Evolutionary conservation across 2,329 filamentous ascomycete genomes (phyloP), one percentile per base, ranked within the genome.

Genomic region (Sporothrix euskadiensis): DNA sequence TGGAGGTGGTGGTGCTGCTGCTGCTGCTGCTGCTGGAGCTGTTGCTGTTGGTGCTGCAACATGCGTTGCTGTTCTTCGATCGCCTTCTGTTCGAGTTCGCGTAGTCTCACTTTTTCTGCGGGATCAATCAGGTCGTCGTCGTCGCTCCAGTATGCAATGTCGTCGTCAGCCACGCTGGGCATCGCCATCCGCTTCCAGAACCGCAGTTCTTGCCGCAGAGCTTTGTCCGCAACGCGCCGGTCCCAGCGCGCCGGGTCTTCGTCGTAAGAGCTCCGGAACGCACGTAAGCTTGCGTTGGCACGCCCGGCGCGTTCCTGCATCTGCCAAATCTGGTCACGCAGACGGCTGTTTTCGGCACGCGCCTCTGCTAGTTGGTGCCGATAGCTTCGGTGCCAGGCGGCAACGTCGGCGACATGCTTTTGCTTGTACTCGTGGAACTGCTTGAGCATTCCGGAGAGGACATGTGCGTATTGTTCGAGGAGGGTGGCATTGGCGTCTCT

Each of bases 181-280:
- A 91, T 72, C 16, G 89, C 89, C 83, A 90, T 85, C 57, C 89
- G 83, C 81, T 91, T 91, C 89, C 89, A 91, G 80, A 89, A 90
- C 1, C 89, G 83, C 71, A 90, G 78, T 80, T 91, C 88, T 79
- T 90, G 88, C 4, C 87, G 84, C 59, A 83, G 80, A 6, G 87
- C 85, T 69, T 83, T 84, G 66, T 85, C 84, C 54, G 88, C 83
- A 3, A 89, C 85, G 4, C 84, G 83, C 41, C 84, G 82, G 73
- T 88, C 84, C 83, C 88, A 87, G 26, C 86, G 83, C 52, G 82
- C 81, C 75, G 85, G 83, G 74, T 90, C 84, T 76, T 89, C 88
- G 76, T 89, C 86, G 77, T 88, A 87, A 71, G 82, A 83, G 61
- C 84, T 82, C 70, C 89, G 84, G 76, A 90, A 90, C 52, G 84